These are phyloP conservation scores for Colletotrichum eleusines DNA, from an alignment of 2,329 filamentous ascomycete genomes.

Conservation along the genomic window DNA sequence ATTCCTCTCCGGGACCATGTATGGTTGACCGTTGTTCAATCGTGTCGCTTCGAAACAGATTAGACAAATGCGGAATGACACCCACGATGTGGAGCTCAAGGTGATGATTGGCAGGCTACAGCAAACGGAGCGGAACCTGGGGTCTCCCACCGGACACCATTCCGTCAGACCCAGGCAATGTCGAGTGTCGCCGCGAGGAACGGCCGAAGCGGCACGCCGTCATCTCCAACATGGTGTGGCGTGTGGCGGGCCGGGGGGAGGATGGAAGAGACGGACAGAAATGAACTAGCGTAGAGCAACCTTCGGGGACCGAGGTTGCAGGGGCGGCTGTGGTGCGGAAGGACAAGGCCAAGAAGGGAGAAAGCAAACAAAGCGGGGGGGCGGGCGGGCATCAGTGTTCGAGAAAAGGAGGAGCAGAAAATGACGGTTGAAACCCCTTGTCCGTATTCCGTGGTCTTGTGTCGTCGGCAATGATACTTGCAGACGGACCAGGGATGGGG, in stretches of 20 bases:
- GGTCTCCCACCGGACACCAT: conserved; percentile 1
- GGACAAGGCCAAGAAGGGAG: conserved; percentile 32
- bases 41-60: conserved; percentile 32
- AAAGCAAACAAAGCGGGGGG: conserved; percentile 27
- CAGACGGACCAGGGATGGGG: neutral
- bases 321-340: conserved; percentile 9
- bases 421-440: conserved; percentile 19
- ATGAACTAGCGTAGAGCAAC: conserved; percentile 13
- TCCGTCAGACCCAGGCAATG: conserved; percentile 16
- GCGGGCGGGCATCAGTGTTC: conserved; percentile 30
- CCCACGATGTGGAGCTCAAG: conserved; percentile 25
- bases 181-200: conserved; percentile 4
- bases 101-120: conserved; percentile 1
- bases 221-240: conserved; percentile 30
- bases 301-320: conserved; percentile 34
- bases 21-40: conserved; percentile 19
- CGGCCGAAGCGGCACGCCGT: conserved; percentile 27
- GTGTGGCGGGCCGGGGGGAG: conserved; percentile 14
- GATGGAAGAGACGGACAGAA: conserved; percentile 9
- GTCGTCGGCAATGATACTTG: conserved; percentile 24
- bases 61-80: conserved; percentile 40
- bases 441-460: conserved; percentile 22
- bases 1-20: conserved; percentile 30
- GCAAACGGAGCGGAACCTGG: conserved; percentile 17
- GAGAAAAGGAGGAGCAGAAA: conserved; percentile 24